These are phyloP conservation scores for Saksenaea vasiformis DNA, from an alignment of 371 early-diverging fungal genomes.

Conservation along the genomic window DNA sequence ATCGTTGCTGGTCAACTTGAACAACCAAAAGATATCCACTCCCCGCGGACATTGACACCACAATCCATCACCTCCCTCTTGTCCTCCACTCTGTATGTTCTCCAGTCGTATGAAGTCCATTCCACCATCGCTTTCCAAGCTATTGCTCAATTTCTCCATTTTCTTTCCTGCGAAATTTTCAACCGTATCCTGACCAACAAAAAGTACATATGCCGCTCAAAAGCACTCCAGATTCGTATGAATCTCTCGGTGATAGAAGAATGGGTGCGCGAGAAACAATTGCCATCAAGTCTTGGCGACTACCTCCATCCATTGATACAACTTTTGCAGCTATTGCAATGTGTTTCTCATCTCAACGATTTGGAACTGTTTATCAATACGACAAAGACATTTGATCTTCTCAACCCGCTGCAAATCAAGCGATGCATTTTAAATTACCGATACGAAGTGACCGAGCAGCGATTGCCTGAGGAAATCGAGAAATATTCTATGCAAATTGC, in stretches of 20 bases:
- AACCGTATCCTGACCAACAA: constrained; percentile 79
- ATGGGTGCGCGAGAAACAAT: constrained; percentile 71
- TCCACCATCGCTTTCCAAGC: constrained; percentile 71
- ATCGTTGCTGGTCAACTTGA: background rate
- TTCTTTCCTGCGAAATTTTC: constrained; percentile 75
- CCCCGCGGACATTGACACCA: constrained; percentile 47
- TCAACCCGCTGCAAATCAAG: constrained; percentile 75
- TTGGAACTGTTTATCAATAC: constrained; percentile 74
- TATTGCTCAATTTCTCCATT: constrained; percentile 74
- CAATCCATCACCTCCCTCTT: constrained; percentile 64
- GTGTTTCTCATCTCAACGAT: constrained; percentile 69
- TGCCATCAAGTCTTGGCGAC: constrained; percentile 37
- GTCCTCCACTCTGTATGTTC: constrained; percentile 57
- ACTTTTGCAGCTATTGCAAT: constrained; percentile 81
- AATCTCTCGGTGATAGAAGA: constrained; percentile 81
- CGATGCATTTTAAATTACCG: constrained; percentile 74
- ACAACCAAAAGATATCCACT: constrained; percentile 8
- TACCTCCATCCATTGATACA: constrained; percentile 74
- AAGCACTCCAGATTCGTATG: constrained; percentile 84
- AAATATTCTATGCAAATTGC: constrained; percentile 72
- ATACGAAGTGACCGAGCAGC: constrained; percentile 82
- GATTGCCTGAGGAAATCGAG: constrained; percentile 69
- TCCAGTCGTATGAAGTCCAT: constrained; percentile 68
- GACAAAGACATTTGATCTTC: constrained; percentile 59
- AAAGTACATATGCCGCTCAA: constrained; percentile 75